Base-by-base conservation (phyloP, 805 yeast species). In the Ogataea zsoltii region DNA sequence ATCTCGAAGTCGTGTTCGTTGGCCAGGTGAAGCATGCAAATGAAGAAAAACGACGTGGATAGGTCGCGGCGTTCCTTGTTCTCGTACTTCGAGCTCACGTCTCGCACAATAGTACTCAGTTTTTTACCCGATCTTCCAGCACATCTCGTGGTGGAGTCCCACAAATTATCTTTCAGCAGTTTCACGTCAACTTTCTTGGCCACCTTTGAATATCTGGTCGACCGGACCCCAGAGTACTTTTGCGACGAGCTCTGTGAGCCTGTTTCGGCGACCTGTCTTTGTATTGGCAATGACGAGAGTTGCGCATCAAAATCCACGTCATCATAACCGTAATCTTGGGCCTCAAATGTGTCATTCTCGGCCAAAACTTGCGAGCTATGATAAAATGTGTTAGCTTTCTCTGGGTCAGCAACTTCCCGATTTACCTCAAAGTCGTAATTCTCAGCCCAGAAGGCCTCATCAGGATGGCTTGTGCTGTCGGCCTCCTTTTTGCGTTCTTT, bases 41-140 rank as follows among this genome's bases (percentile, higher is more conserved):
- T 87, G 56, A 89, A 89, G 58, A 88, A 86, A 63, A 86, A 86
- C 65, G 95, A 84, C 1, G 96, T 88, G 1, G 95, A 85, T 7
- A 90, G 65, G 42, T 89, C 96, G 40, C 74, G 75, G 53, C 73
- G 69, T 38, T 81, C 76, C 38, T 78, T 81, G 7, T 70, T 65
- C 0, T 78, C 71, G 60, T 90, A 89, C 60, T 71, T 70, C n/a
- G 45, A 38, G 16, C 54, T 50, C 10, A 65, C 61, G n/a, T 55
- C 57, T 15, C 50, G 49, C n/a, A 58, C 61, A 23, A 60, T 42
- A 3, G 50, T 55, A 7, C 56, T 56, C 19, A 66, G 46, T 34
- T 42, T 44, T 16, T 25, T 53, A 9, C 46, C 38, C 11, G 45
- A 14, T 25, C 33, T 29, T 3, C 26, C 44, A 4, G 82, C 68